Evolutionary conservation across 495 filamentous ascomycete genomes (phyloP).

Genomic region (Chaetomium fimeti): DNA sequence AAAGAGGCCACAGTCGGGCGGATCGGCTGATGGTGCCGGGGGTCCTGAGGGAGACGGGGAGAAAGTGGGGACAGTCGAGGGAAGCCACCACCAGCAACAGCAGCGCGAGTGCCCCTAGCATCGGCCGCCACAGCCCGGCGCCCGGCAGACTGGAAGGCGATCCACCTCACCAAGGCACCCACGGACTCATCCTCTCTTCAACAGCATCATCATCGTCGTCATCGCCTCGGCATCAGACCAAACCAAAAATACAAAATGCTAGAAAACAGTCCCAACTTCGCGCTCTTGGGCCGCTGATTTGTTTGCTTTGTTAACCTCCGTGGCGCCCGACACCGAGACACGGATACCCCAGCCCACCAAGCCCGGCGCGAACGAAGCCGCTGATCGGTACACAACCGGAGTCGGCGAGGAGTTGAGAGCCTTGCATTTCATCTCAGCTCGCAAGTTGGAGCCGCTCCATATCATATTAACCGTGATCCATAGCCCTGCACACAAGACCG

Average conservation of each 20-base stretch:
- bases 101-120: constrained; percentile 15
- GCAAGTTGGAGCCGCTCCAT: neutral
- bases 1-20: constrained; percentile 37
- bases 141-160: constrained; percentile 18
- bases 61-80: constrained; percentile 29
- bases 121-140: constrained; percentile 25
- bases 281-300: neutral
- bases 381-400: constrained; percentile 21
- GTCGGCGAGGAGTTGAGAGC: neutral
- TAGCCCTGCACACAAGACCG: neutral
- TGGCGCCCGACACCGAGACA: constrained; percentile 26
- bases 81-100: constrained; percentile 19
- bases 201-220: neutral
- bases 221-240: neutral
- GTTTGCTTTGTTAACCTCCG: neutral
- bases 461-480: neutral
- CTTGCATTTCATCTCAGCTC: neutral
- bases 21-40: constrained; percentile 45
- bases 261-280: neutral
- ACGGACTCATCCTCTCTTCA: neutral
- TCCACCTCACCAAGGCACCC: neutral
- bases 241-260: neutral
- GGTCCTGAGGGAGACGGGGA: constrained; percentile 34
- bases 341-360: constrained; percentile 19
- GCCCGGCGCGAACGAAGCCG: constrained; percentile 21